These are phyloP conservation scores for Hemerocallis citrina DNA, from an alignment of 106 monocot species.

Conservation along the genomic window DNA sequence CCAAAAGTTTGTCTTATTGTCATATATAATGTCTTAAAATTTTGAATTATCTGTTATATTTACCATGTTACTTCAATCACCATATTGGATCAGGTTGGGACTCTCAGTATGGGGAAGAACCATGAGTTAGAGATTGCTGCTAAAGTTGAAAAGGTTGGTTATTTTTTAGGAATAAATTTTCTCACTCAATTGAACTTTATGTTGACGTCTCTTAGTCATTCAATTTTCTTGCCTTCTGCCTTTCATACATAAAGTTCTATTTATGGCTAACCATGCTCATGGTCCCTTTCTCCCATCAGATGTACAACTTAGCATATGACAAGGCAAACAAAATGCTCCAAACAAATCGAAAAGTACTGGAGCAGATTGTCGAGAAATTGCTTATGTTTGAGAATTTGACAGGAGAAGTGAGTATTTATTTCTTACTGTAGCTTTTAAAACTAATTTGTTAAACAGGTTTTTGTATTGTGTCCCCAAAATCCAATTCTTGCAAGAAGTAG, in stretches of 20 bases:
- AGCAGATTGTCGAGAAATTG: constrained; percentile 63
- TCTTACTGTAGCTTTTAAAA: not conserved
- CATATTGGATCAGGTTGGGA: constrained; percentile 34
- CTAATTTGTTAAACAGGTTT: not conserved
- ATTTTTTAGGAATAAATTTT: not conserved
- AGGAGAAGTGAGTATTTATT: constrained; percentile 39
- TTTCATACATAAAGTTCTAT: not conserved
- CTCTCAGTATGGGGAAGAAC: constrained; percentile 60
- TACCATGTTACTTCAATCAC: not conserved
- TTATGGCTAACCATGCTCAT: not conserved
- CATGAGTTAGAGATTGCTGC: constrained; percentile 74
- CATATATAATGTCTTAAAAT: not conserved
- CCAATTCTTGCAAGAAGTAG: no score
- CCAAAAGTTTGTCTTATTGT: not conserved
- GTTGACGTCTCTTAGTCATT: not conserved
- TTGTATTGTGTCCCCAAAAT: no score
- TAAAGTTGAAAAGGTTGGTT: constrained; percentile 69
- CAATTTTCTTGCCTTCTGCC: not conserved
- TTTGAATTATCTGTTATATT: not conserved
- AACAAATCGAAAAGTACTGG: constrained; percentile 56
- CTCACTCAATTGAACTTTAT: not conserved
- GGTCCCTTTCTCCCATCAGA: constrained; percentile 18
- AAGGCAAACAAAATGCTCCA: constrained; percentile 72
- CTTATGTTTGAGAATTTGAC: constrained; percentile 69
- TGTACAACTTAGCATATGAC: constrained; percentile 69